phyloP scores from a whole-genome alignment of 495 filamentous ascomycete genomes.

The Penicillium cataractarum region DNA sequence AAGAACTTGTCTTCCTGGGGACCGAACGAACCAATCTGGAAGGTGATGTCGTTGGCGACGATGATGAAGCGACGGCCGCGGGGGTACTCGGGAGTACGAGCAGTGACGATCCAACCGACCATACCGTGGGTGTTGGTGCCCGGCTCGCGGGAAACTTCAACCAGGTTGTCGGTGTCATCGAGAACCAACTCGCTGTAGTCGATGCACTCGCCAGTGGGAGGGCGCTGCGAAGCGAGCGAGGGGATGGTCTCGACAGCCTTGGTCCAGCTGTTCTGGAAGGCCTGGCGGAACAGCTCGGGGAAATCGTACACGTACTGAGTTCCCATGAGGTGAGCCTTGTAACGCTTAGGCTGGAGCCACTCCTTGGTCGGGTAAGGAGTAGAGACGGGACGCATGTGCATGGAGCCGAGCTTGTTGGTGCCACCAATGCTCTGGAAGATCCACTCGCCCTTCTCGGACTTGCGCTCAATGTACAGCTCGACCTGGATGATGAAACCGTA shows the following conservation, averaged over 20 bases:
- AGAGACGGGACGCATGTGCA: conserved; percentile 88
- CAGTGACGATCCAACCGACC: conserved; percentile 97
- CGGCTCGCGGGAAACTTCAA: conserved; percentile 90
- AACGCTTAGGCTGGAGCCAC: conserved; percentile 97
- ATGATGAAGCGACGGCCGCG: conserved; percentile 90
- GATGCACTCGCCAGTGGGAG: conserved; percentile 85
- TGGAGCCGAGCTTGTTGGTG: conserved; percentile 89
- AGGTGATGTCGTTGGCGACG: conserved; percentile 98
- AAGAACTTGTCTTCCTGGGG: conserved; percentile 97
- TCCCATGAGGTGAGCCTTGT: conserved; percentile 98
- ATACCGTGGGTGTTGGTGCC: conserved; percentile 96
- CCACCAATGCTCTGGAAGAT: conserved; percentile 97
- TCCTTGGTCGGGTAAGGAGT: conserved; percentile 98
- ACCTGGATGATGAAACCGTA: conserved; percentile 99
- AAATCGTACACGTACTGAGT: conserved; percentile 99
- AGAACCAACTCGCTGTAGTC: conserved; percentile 93
- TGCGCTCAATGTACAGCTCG: conserved; percentile 95
- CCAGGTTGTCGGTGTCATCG: conserved; percentile 88
- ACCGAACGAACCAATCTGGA: conserved; percentile 97
- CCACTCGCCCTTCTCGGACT: conserved; percentile 96
- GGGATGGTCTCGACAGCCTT: conserved; percentile 71
- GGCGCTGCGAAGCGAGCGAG: conserved; percentile 76
- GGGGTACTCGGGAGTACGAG: conserved; percentile 97
- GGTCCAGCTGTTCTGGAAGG: conserved; percentile 93
- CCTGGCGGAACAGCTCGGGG: conserved; percentile 98